phyloP scores from a whole-genome alignment of 345 rosid species.

The Mercurialis annua region DNA sequence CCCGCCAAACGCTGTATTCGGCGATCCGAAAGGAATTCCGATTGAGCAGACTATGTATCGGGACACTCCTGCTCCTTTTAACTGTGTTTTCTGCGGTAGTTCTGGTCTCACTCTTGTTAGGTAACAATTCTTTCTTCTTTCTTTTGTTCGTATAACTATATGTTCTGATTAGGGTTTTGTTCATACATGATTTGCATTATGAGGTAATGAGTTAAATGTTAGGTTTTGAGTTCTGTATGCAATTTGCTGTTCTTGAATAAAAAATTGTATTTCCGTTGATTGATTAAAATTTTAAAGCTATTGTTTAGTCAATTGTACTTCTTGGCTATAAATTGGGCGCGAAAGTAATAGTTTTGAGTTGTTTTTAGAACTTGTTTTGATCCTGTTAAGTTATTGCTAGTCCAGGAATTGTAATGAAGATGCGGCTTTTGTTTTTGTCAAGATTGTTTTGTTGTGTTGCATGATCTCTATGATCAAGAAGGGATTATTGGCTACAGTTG shows the following conservation, averaged over 20 bases:
- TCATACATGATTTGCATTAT: background rate
- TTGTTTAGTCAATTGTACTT: background rate
- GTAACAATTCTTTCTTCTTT: conserved; percentile 27
- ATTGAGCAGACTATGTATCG: conserved; percentile 82
- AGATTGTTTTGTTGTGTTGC: background rate
- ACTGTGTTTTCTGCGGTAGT: conserved; percentile 64
- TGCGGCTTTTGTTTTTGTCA: background rate
- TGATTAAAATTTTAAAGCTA: background rate
- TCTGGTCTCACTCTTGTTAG: conserved; percentile 75
- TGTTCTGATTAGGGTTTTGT: background rate
- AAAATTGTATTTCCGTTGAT: no score
- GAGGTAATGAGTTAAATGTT: background rate
- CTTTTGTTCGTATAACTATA: no score
- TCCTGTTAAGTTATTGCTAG: background rate
- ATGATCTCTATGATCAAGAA: background rate
- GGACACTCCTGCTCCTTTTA: conserved; percentile 95
- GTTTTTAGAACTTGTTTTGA: background rate
- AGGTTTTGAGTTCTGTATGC: background rate
- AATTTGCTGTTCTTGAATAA: no score
- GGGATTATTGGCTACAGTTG: background rate
- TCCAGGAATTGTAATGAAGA: background rate
- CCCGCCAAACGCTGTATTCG: conserved; percentile 70
- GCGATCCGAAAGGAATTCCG: conserved; percentile 74
- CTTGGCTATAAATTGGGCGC: no score
- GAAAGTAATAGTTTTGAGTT: background rate